phyloP scores from a whole-genome alignment of 2,329 filamentous ascomycete species.

The Aspergillus fischeri region DNA sequence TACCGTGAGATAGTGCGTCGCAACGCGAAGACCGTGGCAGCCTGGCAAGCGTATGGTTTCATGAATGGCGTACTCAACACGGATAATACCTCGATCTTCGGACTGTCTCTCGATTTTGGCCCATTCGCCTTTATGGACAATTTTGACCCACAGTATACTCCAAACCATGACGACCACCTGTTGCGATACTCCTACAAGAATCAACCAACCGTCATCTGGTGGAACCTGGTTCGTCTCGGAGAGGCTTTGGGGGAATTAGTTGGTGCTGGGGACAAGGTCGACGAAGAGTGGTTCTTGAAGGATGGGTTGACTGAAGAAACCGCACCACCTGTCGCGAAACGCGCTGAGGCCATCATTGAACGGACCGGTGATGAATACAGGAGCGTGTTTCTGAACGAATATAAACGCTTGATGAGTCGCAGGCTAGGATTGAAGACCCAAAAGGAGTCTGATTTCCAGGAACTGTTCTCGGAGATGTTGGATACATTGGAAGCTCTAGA shows the following conservation, averaged over 20 bases:
- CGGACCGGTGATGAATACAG: conserved; percentile 84
- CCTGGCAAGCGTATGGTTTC: conserved; percentile 98
- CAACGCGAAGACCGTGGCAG: conserved; percentile 82
- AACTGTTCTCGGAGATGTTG: conserved; percentile 74
- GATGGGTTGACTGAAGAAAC: conserved; percentile 69
- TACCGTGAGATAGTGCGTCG: conserved; percentile 83
- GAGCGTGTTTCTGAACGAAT: conserved; percentile 80
- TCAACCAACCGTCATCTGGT: conserved; percentile 96
- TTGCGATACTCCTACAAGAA: conserved; percentile 89
- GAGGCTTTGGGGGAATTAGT: conserved; percentile 86
- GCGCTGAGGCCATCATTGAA: conserved; percentile 79
- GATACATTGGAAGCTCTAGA: conserved; percentile 77
- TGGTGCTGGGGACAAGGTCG: conserved; percentile 68
- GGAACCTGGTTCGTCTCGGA: conserved; percentile 90
- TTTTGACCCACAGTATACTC: conserved; percentile 91
- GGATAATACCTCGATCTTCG: conserved; percentile 90
- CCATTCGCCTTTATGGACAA: conserved; percentile 98
- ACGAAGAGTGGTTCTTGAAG: conserved; percentile 65
- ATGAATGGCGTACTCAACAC: conserved; percentile 98
- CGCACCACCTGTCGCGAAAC: conserved; percentile 65
- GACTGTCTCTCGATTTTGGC: conserved; percentile 88
- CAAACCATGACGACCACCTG: conserved; percentile 90
- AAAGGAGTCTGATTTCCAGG: conserved; percentile 71
- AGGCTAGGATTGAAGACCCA: conserved; percentile 70
- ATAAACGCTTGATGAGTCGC: conserved; percentile 76